Conservation (phyloP, 2,329 filamentous ascomycete genomes). For the Ophiostoma tasmaniense region DNA sequence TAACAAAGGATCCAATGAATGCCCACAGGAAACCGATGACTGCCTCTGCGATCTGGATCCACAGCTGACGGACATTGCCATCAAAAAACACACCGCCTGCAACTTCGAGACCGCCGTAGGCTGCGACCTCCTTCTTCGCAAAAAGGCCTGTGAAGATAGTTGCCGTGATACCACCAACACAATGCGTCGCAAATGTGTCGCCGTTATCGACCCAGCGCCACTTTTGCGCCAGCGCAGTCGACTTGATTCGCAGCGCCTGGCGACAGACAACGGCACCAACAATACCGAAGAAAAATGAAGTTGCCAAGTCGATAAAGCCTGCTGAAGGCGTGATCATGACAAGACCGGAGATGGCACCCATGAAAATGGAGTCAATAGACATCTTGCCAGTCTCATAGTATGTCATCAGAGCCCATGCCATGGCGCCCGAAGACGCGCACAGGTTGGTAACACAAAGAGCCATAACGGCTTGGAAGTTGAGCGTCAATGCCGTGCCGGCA, state of each 20-base stretch:
- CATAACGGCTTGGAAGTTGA: conserved; percentile 86
- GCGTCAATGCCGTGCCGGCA: conserved; percentile 85
- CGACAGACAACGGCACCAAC: conserved; percentile 12
- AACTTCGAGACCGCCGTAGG: conserved; percentile 35
- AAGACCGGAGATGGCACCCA: conserved; percentile 59
- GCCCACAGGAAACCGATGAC: conserved; percentile 14
- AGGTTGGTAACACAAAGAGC: conserved; percentile 96
- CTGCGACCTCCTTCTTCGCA: conserved; percentile 12
- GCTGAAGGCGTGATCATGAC: conserved; percentile 63
- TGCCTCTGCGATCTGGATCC: conserved; percentile 12
- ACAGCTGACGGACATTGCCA: conserved; percentile 37
- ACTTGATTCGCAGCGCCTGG: conserved; percentile 16
- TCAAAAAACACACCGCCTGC: conserved; percentile 45
- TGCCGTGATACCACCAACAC: conserved; percentile 14
- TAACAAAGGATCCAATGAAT: conserved; percentile 6
- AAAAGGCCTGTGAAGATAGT: conserved; percentile 17
- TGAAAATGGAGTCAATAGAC: conserved; percentile 69
- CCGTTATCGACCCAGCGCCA: conserved; percentile 18
- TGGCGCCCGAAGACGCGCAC: conserved; percentile 77
- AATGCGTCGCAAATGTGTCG: conserved; percentile 18
- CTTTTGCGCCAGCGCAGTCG: conserved; percentile 4
- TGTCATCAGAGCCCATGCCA: conserved; percentile 91
- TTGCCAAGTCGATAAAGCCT: conserved; percentile 48
- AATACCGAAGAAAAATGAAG: conserved; percentile 10
- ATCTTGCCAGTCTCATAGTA: conserved; percentile 88